Evolutionary conservation across 176 grass and related monocot species (phyloP), one percentile per base, ranked within the genome.

Genomic region (Tuctoria greenei): DNA sequence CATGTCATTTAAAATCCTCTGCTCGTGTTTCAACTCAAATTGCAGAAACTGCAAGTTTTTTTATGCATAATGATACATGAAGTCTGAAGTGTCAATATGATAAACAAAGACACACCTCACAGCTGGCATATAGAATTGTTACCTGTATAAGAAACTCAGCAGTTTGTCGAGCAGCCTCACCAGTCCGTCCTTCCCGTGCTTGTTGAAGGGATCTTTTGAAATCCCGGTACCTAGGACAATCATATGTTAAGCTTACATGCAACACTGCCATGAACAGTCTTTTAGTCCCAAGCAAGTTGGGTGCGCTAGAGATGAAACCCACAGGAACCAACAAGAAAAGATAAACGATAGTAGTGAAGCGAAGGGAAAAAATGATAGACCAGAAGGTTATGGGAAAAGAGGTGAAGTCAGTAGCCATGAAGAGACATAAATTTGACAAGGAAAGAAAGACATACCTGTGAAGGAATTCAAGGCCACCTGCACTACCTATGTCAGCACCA

Each of bases 381-480:
- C 47, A 51, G 20, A 51, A 51, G 47, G 16, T 51, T 51, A 51
- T 7, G 5, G 47, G 15, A 7, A 51, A 20, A 51, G 17, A 51
- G 47, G 16, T 51, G 17, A 51, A 18, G 17, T 17, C 5, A 51
- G 20, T 18, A 51, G 47, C 47, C 47, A 51, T 51, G 45, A 51
- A 51, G 47, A 18, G 38, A 79, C 2, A 44, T 10, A 40, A 79
- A 61, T 12, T 66, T 70, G 71, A 62, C 31, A 31, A 10, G 67
- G 55, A 77, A 86, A 38, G 8, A 74, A 50, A 70, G 23, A 35
- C 68, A 60, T 88, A 98, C 95, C 93, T 94, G 18, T 94, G 95
- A 90, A 98, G 89, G 82, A 98, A 98, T 62, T 94, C 91, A 55
- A 98, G 89, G 66, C 95, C 95, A 60, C 95, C 89, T 43, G 89